Evolutionary conservation across 768 basidiomycete species (phyloP).

Genomic region (Leccinum subtestaceum): DNA sequence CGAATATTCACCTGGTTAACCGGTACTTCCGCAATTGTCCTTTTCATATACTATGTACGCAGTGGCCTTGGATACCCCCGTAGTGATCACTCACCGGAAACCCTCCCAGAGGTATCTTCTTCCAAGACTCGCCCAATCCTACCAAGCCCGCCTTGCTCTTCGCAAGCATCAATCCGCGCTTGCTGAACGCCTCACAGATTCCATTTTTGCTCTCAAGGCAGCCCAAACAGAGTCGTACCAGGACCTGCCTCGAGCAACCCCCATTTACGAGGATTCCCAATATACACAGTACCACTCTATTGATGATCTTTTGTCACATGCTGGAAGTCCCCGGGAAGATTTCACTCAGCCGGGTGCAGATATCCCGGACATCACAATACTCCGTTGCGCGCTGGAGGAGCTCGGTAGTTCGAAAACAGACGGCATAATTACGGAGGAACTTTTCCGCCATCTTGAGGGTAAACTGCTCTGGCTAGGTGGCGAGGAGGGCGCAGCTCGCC

Average conservation of each 20-base stretch:
- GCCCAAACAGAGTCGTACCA: slow-evolving; percentile 54
- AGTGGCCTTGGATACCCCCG: background rate
- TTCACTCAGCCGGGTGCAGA: slow-evolving; percentile 19
- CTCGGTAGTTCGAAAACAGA: slow-evolving; percentile 37
- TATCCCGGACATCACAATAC: slow-evolving; percentile 51
- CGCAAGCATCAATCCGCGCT: slow-evolving; percentile 58
- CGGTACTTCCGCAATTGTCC: slow-evolving; percentile 56
- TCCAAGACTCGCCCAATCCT: slow-evolving; percentile 59
- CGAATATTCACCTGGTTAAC: slow-evolving; percentile 65
- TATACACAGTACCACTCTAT: slow-evolving; percentile 48
- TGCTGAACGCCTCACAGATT: slow-evolving; percentile 51
- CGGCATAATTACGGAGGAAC: slow-evolving; percentile 52
- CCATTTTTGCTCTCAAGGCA: slow-evolving; percentile 53
- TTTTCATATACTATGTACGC: slow-evolving; percentile 67
- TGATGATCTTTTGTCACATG: slow-evolving; percentile 34
- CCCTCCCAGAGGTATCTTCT: slow-evolving; percentile 60
- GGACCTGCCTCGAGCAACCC: slow-evolving; percentile 53
- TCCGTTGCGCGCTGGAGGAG: slow-evolving; percentile 62
- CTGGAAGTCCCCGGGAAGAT: slow-evolving; percentile 8
- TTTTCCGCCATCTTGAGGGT: slow-evolving; percentile 57
- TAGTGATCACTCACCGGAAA: slow-evolving; percentile 9
- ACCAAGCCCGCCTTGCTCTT: slow-evolving; percentile 59
- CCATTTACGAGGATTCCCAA: slow-evolving; percentile 44
- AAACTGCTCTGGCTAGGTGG: slow-evolving; percentile 57
- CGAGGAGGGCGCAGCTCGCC: slow-evolving; percentile 49